Conservation (phyloP, 495 filamentous ascomycete genomes). For the Lophiostoma macrostomum region DNA sequence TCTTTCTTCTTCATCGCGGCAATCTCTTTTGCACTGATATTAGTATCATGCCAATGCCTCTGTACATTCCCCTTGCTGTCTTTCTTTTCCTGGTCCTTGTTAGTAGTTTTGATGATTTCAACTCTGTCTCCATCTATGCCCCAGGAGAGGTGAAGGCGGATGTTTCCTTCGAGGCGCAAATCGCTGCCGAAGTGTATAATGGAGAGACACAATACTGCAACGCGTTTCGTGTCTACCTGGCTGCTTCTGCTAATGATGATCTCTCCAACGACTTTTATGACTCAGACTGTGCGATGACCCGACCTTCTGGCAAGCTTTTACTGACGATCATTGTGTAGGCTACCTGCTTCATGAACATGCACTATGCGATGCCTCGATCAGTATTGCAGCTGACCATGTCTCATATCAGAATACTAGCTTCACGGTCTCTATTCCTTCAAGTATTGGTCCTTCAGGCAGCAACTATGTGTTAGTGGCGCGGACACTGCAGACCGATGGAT, state of each 20-base stretch:
- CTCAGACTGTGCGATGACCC: constrained; percentile 3
- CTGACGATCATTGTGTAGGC: background rate
- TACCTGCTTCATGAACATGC: constrained; percentile 3
- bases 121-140: no score
- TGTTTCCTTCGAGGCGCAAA: constrained; percentile 11
- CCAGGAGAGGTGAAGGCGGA: background rate
- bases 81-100: no score
- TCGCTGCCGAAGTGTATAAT: constrained; percentile 4
- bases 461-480: constrained; percentile 12
- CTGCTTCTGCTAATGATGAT: constrained; percentile 1
- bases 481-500: constrained; percentile 11
- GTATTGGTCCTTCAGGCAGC: constrained; percentile 12
- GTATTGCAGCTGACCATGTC: background rate
- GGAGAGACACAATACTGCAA: background rate
- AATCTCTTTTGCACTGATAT: no score
- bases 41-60: no score
- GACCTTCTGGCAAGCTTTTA: background rate
- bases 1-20: no score
- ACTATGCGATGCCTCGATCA: constrained; percentile 9
- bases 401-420: constrained; percentile 6
- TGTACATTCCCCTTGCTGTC: no score
- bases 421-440: constrained; percentile 12
- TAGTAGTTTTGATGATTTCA: no score
- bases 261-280: background rate
- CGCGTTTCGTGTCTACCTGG: constrained; percentile 7